A percentile compares a stretch with the other conserved stretches of the same genome.
phyloP scores from a whole-genome alignment of 2,329 filamentous ascomycete species.

The Xylaria sp. region DNA sequence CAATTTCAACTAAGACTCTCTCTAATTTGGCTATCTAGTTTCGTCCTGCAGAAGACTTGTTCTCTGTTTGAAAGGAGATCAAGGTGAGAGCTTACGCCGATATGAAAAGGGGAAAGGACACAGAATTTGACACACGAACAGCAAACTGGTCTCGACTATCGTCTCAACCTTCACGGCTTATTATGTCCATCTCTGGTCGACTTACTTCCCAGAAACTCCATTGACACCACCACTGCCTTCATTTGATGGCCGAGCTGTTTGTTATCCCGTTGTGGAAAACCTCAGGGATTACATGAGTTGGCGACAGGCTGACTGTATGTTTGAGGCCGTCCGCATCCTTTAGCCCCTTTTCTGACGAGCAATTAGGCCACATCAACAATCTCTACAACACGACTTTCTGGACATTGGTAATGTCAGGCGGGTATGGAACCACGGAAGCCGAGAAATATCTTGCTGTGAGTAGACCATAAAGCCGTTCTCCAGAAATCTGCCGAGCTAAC shows the following conservation, averaged over 20 bases:
- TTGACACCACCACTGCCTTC: slow-evolving; percentile 73
- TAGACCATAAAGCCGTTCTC: neutral
- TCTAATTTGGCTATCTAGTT: slow-evolving; percentile 47
- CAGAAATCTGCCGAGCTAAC: slow-evolving; percentile 17
- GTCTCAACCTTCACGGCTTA: slow-evolving; percentile 91
- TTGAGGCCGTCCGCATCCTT: too few species aligned
- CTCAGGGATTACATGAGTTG: slow-evolving; percentile 93
- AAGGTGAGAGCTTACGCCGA: slow-evolving; percentile 47
- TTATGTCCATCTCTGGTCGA: slow-evolving; percentile 76
- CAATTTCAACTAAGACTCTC: neutral
- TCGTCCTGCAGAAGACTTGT: slow-evolving; percentile 80
- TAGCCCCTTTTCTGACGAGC: slow-evolving; percentile 19
- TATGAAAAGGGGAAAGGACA: neutral
- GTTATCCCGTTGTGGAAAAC: slow-evolving; percentile 78
- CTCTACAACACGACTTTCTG: slow-evolving; percentile 98
- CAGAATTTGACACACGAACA: slow-evolving; percentile 33
- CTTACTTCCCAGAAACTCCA: slow-evolving; percentile 65
- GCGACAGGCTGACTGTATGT: slow-evolving; percentile 89
- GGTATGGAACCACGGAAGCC: slow-evolving; percentile 69
- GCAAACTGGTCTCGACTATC: slow-evolving; percentile 85
- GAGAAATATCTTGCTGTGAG: slow-evolving; percentile 71
- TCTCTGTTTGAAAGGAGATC: slow-evolving; percentile 78
- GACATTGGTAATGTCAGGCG: slow-evolving; percentile 74
- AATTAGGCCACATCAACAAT: slow-evolving; percentile 91
- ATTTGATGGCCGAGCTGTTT: slow-evolving; percentile 88